phyloP scores from a whole-genome alignment of 1,284 basidiomycete species.

The Athelia sp. region DNA sequence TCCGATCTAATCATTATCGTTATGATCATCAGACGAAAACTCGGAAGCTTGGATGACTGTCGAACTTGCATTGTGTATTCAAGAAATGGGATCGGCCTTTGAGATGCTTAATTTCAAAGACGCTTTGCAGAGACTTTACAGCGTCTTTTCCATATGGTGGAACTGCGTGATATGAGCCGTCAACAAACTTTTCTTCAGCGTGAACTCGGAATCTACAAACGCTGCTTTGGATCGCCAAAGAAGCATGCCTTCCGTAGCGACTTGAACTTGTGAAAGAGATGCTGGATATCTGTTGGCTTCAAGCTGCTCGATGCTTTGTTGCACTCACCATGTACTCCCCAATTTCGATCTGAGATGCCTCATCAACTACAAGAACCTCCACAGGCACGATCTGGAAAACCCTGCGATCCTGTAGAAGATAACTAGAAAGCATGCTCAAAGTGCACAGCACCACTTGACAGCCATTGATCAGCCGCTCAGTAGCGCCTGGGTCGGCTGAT shows the following conservation, averaged over 20 bases:
- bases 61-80: constrained; percentile 37
- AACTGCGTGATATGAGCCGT: constrained; percentile 25
- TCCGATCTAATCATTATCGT: constrained; percentile 32
- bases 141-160: constrained; percentile 42
- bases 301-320: constrained; percentile 6
- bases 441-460: constrained; percentile 36
- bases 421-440: constrained; percentile 38
- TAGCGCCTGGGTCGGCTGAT: constrained; percentile 12
- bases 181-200: background rate
- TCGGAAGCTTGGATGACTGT: background rate
- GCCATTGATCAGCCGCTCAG: constrained; percentile 18
- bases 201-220: constrained; percentile 23
- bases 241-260: constrained; percentile 33
- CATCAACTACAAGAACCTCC: constrained; percentile 37
- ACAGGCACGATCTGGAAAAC: constrained; percentile 32
- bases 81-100: constrained; percentile 29
- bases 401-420: constrained; percentile 22
- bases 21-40: background rate
- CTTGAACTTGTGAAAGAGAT: constrained; percentile 29
- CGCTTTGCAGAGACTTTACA: constrained; percentile 32
- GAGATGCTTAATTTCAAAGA: constrained; percentile 44
- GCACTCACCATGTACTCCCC: constrained; percentile 37
- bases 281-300: constrained; percentile 16
- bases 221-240: constrained; percentile 44
- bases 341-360: constrained; percentile 43